Conservation (phyloP, 805 yeast species). For the Wickerhamiella dianesei region DNA sequence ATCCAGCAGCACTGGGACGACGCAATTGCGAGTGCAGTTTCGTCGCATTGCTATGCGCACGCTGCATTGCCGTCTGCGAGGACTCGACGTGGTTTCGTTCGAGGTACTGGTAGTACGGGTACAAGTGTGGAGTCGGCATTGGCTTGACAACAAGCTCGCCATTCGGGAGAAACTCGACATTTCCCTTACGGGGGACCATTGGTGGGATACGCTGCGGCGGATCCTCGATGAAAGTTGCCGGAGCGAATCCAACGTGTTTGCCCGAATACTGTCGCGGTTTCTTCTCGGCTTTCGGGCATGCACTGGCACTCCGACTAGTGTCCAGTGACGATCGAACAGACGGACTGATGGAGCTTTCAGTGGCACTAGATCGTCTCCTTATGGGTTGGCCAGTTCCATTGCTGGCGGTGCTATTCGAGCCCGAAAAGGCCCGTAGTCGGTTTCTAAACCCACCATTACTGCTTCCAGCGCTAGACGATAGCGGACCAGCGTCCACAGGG, state of each 20-base stretch:
- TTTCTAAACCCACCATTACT: neutral
- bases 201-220: slow-evolving; percentile 95
- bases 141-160: slow-evolving; percentile 19
- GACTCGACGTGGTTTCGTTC: slow-evolving; percentile 14
- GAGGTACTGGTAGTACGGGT: slow-evolving; percentile 5
- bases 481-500: neutral
- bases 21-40: slow-evolving; percentile 10
- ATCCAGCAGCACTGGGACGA: neutral
- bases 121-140: slow-evolving; percentile 3
- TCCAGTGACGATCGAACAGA: neutral
- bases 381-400: too few species aligned
- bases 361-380: neutral
- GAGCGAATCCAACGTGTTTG: slow-evolving; percentile 39
- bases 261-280: slow-evolving; percentile 5
- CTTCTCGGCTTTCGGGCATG: neutral
- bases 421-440: neutral
- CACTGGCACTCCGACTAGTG: neutral
- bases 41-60: slow-evolving; percentile 17
- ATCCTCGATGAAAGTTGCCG: slow-evolving; percentile 57
- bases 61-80: slow-evolving; percentile 8
- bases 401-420: too few species aligned
- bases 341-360: neutral
- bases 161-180: slow-evolving; percentile 33
- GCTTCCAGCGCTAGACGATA: neutral
- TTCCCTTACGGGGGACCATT: slow-evolving; percentile 65